Evolutionary conservation across 1,284 basidiomycete genomes (phyloP).

Genomic region (Malassezia caprae): DNA sequence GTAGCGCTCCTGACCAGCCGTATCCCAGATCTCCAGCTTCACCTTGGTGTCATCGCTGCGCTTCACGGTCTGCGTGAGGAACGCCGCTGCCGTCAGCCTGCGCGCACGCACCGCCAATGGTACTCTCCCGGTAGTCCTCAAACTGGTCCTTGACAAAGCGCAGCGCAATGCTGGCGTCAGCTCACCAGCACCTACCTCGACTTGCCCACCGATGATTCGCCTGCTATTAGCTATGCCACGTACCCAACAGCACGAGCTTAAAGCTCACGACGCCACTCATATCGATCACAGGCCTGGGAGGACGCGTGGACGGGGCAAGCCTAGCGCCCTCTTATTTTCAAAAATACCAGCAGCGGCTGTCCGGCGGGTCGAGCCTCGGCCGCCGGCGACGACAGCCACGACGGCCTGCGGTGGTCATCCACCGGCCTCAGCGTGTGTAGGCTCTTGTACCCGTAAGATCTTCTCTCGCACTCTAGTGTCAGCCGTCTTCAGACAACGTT

Average conservation of each 20-base stretch:
- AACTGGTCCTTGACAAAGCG: slow-evolving; percentile 96
- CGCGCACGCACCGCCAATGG: slow-evolving; percentile 31
- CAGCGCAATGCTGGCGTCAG: slow-evolving; percentile 61
- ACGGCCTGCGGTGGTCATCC: neutral
- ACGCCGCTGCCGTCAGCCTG: slow-evolving; percentile 56
- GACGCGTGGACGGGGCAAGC: neutral
- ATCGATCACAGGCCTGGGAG: neutral
- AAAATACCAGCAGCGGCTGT: neutral
- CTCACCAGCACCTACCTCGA: slow-evolving; percentile 53
- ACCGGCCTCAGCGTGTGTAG: neutral
- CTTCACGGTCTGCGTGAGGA: slow-evolving; percentile 86
- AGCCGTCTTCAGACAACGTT: neutral
- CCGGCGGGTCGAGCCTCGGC: neutral
- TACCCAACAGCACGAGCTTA: slow-evolving; percentile 82
- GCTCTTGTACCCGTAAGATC: neutral
- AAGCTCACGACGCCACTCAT: slow-evolving; percentile 29
- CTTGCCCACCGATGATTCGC: slow-evolving; percentile 94
- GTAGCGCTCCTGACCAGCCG: slow-evolving; percentile 83
- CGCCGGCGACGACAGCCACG: neutral
- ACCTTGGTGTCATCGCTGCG: slow-evolving; percentile 79
- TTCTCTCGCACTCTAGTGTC: neutral
- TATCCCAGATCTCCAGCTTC: slow-evolving; percentile 93
- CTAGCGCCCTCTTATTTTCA: neutral
- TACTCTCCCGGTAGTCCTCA: slow-evolving; percentile 77
- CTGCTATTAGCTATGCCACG: slow-evolving; percentile 31